A percentile compares a stretch with the other conserved stretches of the same genome.
Evolutionary conservation across 345 rosid genomes (phyloP).

Genomic region (Durio zibethinus): DNA sequence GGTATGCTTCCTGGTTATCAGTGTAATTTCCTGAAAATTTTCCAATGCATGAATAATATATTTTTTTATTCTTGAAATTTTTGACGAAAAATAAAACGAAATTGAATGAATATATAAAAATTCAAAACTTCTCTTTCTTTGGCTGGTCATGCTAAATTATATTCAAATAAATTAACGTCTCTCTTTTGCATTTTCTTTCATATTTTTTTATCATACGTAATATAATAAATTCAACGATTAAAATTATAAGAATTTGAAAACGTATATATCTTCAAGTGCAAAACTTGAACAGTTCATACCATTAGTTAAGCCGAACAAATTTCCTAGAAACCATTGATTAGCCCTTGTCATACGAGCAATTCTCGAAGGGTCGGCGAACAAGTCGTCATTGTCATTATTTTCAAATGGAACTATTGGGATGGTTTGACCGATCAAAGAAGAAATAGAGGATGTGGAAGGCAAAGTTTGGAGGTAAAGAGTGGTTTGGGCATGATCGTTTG

Average conservation of each 20-base stretch:
- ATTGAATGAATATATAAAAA: neutral
- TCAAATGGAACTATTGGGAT: neutral
- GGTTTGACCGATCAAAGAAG: conserved; percentile 1
- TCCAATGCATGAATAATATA: neutral
- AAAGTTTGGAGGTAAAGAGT: conserved; percentile 13
- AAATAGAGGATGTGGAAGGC: neutral
- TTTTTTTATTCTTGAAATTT: neutral
- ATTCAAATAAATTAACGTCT: no score
- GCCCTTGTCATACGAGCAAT: neutral
- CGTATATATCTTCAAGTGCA: neutral
- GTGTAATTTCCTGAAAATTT: conserved; percentile 28
- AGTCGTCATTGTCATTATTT: neutral
- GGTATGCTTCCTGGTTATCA: conserved; percentile 38
- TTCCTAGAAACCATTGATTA: conserved; percentile 1
- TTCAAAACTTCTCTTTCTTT: no score
- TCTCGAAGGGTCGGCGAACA: conserved; percentile 3
- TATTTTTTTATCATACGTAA: no score
- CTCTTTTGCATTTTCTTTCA: no score
- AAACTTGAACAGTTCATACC: neutral
- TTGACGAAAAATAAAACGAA: neutral
- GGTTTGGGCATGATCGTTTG: conserved; percentile 20
- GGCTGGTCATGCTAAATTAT: no score
- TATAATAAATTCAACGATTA: no score
- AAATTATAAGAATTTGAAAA: no score
- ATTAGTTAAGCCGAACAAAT: conserved; percentile 7